phyloP scores from a whole-genome alignment of 305 asterid genomes.

The Fraxinus xanthoxyloides region DNA sequence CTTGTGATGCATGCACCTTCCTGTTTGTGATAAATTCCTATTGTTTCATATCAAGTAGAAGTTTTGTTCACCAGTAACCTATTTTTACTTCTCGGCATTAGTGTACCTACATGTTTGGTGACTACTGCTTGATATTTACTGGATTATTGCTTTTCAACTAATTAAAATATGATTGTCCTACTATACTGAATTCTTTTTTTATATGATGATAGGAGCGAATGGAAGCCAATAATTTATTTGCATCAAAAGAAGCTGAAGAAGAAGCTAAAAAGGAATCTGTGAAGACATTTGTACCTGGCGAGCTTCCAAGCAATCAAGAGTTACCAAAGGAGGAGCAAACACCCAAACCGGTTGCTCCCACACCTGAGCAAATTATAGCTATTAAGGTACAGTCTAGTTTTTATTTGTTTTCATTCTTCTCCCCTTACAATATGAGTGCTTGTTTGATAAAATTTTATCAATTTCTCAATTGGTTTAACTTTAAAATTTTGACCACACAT shows the following conservation, averaged over 20 bases:
- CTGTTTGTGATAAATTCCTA: conserved; percentile 1
- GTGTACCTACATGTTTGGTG: neutral
- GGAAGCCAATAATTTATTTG: conserved; percentile 79
- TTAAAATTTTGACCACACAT: neutral
- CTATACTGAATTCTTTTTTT: conserved; percentile 12
- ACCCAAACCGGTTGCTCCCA: conserved; percentile 75
- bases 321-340: conserved; percentile 60
- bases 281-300: conserved; percentile 75
- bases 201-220: conserved; percentile 65
- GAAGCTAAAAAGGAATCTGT: conserved; percentile 76
- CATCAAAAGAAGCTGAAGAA: conserved; percentile 91
- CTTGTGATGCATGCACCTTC: neutral
- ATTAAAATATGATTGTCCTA: neutral
- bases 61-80: conserved; percentile 5
- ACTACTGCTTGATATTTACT: neutral
- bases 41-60: neutral
- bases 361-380: conserved; percentile 92
- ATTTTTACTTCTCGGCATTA: neutral
- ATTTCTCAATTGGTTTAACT: neutral
- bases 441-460: too few species aligned
- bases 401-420: conserved; percentile 4
- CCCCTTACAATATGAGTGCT: neutral
- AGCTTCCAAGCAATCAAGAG: conserved; percentile 56
- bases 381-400: conserved; percentile 56
- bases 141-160: neutral